Conservation (phyloP, 257 asterid genomes). For the Penstemon davidsonii region DNA sequence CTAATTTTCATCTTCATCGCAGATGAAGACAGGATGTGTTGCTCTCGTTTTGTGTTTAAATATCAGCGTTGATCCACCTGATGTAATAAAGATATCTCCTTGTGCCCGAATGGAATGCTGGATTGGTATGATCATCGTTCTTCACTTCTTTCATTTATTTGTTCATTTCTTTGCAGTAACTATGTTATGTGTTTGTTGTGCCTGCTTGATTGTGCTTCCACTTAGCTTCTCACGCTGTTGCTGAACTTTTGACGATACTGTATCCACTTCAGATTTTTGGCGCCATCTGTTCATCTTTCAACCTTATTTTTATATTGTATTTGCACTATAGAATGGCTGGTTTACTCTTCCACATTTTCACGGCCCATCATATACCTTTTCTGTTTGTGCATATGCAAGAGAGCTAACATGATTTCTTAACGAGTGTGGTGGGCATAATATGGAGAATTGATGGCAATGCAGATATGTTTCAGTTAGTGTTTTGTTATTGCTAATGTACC, state of each 20-base stretch:
- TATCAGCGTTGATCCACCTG: slow-evolving; percentile 92
- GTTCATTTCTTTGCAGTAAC: background rate
- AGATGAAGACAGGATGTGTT: slow-evolving; percentile 97
- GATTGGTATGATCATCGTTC: slow-evolving; percentile 65
- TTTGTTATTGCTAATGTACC: no score
- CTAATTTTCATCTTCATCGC: slow-evolving; percentile 26
- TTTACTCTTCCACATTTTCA: no score
- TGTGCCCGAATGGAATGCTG: slow-evolving; percentile 99
- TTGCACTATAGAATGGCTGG: background rate
- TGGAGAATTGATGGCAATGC: no score
- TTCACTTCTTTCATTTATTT: slow-evolving; percentile 20
- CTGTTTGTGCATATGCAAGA: no score
- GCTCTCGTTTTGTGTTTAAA: slow-evolving; percentile 91
- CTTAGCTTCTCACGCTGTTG: background rate
- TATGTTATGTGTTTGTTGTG: slow-evolving; percentile 7
- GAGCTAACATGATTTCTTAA: no score
- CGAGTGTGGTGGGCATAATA: no score
- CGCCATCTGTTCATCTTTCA: background rate
- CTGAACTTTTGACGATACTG: background rate
- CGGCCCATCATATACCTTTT: no score
- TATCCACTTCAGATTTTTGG: background rate
- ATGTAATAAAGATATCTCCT: slow-evolving; percentile 94
- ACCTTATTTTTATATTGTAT: background rate
- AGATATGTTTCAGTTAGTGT: no score
- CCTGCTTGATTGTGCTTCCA: background rate